Base-by-base conservation (phyloP, 2,329 filamentous ascomycete species). In the Colletotrichum spaethianum region DNA sequence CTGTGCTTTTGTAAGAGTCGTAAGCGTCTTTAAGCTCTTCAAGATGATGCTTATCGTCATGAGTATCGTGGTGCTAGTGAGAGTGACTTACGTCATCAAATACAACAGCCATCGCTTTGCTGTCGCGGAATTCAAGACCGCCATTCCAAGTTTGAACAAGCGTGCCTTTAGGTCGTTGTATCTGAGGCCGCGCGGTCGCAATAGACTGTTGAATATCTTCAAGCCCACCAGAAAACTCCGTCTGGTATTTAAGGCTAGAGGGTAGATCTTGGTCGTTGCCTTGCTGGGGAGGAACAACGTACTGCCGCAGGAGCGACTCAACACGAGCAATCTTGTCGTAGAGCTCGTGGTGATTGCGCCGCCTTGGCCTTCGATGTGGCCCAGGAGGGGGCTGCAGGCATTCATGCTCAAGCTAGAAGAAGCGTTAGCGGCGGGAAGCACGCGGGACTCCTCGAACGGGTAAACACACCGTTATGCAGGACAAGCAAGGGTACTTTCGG, bases 401-500 rank as follows among this genome's bases (percentile, higher is more conserved):
- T n/a, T 69, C 46, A 11, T 50, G 66, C 16, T 23, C 59, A 9
- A 38, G 40, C 66, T 69, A 18, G 28, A 16, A 46, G 1, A 33
- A 33, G 36, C 16, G 36, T 61, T 18, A 53, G 44, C 36, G 31
- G 52, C 52, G 31, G 52, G 31, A 36, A 31, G 28, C 28, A 33
- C 14, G 50, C 28, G 28, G 50, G 8, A n/a, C 28, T 23, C n/a
- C n/a, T 23, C 16, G 4, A 16, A 31, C 1, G 56, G 12, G 26
- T 4, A 26, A 6, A 46, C 79, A 75, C 66, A 90, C 88, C 84
- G 89, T 90, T 76, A 87, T 80, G 75, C 89, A 90, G 74, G 90
- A 90, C 67, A 87, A 85, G 76, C 89, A 91, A 4, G 89, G 89
- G 53, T 86, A 88, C 50, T 85, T 85, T 72, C 88, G 85, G 76